These are phyloP conservation scores for Termitomyces titanicus DNA, from an alignment of 768 basidiomycete genomes.

Conservation along the genomic window DNA sequence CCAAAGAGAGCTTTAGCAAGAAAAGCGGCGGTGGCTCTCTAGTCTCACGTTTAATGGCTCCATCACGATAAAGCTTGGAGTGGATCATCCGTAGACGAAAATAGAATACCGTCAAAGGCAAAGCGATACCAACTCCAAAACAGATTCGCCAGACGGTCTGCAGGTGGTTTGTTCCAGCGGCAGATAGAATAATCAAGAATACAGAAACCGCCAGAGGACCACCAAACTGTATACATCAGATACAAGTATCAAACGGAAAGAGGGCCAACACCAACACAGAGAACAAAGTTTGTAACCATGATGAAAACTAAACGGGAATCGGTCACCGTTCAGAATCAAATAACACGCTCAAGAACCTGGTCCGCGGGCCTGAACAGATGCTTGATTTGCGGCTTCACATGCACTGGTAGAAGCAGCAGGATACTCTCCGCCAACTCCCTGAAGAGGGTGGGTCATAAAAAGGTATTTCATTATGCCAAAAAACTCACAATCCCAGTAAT, in stretches of 20 bases:
- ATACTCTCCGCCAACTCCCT: constrained; percentile 79
- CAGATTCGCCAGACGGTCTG: constrained; percentile 65
- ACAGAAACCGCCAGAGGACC: constrained; percentile 64
- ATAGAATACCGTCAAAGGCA: constrained; percentile 66
- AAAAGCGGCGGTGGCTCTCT: neutral
- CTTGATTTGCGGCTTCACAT: constrained; percentile 72
- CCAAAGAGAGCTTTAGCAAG: too few species aligned
- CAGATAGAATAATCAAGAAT: constrained; percentile 66
- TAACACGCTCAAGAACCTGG: constrained; percentile 33
- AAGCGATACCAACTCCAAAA: constrained; percentile 58
- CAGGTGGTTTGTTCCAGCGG: constrained; percentile 58
- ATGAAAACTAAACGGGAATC: constrained; percentile 49
- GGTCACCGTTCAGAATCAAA: too few species aligned
- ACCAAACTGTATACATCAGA: constrained; percentile 41
- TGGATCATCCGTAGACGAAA: constrained; percentile 75
- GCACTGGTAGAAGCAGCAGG: constrained; percentile 69
- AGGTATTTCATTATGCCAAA: constrained; percentile 14
- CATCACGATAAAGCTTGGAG: constrained; percentile 56
- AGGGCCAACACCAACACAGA: constrained; percentile 43
- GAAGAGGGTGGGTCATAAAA: neutral
- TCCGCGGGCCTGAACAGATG: constrained; percentile 54
- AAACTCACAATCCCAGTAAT: constrained; percentile 53
- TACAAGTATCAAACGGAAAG: neutral
- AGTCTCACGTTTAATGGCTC: constrained; percentile 58
- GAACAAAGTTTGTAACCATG: constrained; percentile 72